Conservation (phyloP, 2,329 filamentous ascomycete genomes). For the Trichoderma aggressivum region DNA sequence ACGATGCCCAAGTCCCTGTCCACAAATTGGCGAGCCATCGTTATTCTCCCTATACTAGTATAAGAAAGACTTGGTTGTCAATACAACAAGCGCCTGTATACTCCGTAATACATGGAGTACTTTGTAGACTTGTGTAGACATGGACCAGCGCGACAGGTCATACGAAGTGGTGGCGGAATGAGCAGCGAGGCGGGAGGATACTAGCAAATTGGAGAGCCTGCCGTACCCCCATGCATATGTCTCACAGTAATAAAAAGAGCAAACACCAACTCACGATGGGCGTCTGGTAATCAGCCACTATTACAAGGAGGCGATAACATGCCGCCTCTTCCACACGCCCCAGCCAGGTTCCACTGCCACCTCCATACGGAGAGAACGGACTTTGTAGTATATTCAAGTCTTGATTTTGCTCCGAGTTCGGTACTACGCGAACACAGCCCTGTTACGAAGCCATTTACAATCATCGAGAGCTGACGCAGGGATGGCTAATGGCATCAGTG, state of each 20-base stretch:
- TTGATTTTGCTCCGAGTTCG: not conserved
- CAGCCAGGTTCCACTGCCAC: not conserved
- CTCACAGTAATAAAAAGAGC: constrained; percentile 10
- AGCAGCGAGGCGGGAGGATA: not conserved
- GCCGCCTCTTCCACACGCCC: not conserved
- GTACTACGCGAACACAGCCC: not conserved
- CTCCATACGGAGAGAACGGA: not conserved
- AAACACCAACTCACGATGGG: constrained; percentile 3
- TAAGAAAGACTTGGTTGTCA: not conserved
- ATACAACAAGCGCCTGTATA: not conserved
- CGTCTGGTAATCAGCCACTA: not conserved
- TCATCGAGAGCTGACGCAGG: not conserved
- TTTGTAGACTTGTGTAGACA: not conserved
- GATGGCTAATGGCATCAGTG: not conserved
- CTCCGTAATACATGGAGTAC: not conserved
- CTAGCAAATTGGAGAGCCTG: not conserved
- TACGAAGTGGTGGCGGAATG: not conserved
- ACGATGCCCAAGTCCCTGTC: not conserved
- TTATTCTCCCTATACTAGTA: not conserved
- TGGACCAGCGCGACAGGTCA: not conserved
- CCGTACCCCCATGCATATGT: not conserved
- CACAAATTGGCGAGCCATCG: not conserved
- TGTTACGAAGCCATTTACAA: not conserved
- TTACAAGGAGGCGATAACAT: not conserved
- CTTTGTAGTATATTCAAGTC: not conserved